Evolutionary conservation across 306 rosid species (phyloP).

Genomic region (Trichosanthes truncata): DNA sequence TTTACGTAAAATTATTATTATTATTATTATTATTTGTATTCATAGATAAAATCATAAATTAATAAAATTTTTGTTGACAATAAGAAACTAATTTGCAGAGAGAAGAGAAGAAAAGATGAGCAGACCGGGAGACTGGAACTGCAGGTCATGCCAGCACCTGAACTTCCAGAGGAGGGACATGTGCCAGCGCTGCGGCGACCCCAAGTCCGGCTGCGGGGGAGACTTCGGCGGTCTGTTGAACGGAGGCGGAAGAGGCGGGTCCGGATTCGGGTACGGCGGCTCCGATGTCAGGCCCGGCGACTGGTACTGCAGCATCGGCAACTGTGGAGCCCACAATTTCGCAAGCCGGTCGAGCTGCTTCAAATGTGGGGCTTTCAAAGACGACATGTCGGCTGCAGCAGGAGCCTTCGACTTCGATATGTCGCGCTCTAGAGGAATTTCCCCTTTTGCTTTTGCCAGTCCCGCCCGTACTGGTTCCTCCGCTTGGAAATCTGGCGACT

Average conservation of each 20-base stretch:
- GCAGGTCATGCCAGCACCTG: slow-evolving; percentile 92
- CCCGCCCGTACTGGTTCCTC: slow-evolving; percentile 26
- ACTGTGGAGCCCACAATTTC: slow-evolving; percentile 85
- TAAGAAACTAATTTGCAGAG: background rate
- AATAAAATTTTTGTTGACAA: background rate
- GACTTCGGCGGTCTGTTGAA: slow-evolving; percentile 44
- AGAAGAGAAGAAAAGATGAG: slow-evolving; percentile 34
- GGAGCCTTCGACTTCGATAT: slow-evolving; percentile 18
- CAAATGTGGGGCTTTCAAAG: slow-evolving; percentile 92
- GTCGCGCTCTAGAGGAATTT: slow-evolving; percentile 8
- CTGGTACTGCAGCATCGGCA: slow-evolving; percentile 71
- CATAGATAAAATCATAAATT: background rate
- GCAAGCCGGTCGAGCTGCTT: slow-evolving; percentile 97
- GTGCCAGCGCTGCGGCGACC: slow-evolving; percentile 91
- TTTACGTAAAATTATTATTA: too few relatives aligned
- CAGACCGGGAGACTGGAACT: slow-evolving; percentile 98
- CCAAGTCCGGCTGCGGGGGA: slow-evolving; percentile 33
- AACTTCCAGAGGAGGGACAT: slow-evolving; percentile 94
- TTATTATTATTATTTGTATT: too few relatives aligned
- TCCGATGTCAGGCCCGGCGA: slow-evolving; percentile 92
- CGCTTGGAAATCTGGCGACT: slow-evolving; percentile 96
- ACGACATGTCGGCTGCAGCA: slow-evolving; percentile 30
- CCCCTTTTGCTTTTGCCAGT: slow-evolving; percentile 24
- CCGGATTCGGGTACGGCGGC: slow-evolving; percentile 52
- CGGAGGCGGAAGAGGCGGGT: slow-evolving; percentile 47